Base-by-base conservation (phyloP, 148 eudicot species). In the Rheum nobile region DNA sequence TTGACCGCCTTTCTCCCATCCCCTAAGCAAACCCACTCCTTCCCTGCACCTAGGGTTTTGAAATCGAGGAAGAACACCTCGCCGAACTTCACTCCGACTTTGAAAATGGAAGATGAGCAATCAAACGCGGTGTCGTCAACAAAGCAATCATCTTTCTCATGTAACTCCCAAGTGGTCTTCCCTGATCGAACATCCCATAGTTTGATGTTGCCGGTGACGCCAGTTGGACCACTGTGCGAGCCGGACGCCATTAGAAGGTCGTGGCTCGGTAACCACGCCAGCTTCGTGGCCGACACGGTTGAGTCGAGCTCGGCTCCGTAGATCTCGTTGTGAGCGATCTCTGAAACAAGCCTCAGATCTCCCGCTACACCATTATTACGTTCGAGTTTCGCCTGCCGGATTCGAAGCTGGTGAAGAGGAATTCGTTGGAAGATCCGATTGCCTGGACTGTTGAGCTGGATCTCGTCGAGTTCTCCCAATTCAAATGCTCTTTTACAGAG, bases 151-250 rank as follows among this genome's bases (percentile, higher is more conserved):
- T 73, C 80, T 74, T 83, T 90, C 67, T 92, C 97, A 73, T 88
- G 79, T 26, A 87, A 11, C 72, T 95, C 96, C 92, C 94, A 95
- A 24, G 83, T 91, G 6, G 78, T 80, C 77, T 80, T 85, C 35
- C 96, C 92, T 1, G 96, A 87, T 83, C 92, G 86, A 31, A 95
- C 43, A 86, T 95, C 99, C 97, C 94, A 92, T 69, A 95, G 84
- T 44, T 84, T 88, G 22, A 95, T 88, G 59, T 87, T 86, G 12
- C 99, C 97, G 19, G 71, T 31, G 13, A 95, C 96, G 41, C 99
- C 96, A 35, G 83, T 83, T 9, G 94, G 91, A 72, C 99, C 99
- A 77, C 99, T 90, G 32, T 92, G 97, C 41, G 92, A 88, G 73
- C 97, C 99, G 19, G 97, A 86, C 42, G 97, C 92, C 96, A 95